phyloP scores from a whole-genome alignment of 176 grass and related monocot genomes.

The Chloris gayana region DNA sequence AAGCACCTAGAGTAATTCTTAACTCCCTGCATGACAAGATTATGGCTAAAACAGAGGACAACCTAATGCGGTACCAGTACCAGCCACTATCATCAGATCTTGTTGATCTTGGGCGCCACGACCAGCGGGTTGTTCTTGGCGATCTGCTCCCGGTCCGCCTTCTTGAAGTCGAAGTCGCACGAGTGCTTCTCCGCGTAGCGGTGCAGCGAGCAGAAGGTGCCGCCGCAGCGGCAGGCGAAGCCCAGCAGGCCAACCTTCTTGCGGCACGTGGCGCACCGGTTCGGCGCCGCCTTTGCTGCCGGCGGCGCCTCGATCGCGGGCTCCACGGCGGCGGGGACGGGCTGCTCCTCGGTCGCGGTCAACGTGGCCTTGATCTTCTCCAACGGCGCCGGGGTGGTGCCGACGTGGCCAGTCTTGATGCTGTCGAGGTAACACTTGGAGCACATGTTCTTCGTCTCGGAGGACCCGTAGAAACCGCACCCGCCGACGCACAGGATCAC shows the following conservation, averaged over 20 bases:
- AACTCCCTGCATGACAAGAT: background rate
- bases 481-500: slow-evolving; percentile 32
- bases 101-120: slow-evolving; percentile 41
- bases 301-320: background rate
- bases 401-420: slow-evolving; percentile 1
- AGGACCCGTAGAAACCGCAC: slow-evolving; percentile 55
- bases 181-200: slow-evolving; percentile 44
- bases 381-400: background rate
- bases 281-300: slow-evolving; percentile 12
- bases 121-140: slow-evolving; percentile 49
- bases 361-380: background rate
- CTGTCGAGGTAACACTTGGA: slow-evolving; percentile 46
- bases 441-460: slow-evolving; percentile 43
- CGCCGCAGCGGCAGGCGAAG: slow-evolving; percentile 59
- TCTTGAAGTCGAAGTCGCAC: slow-evolving; percentile 57
- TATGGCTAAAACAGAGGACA: background rate
- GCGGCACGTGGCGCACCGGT: slow-evolving; percentile 45
- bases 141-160: slow-evolving; percentile 28
- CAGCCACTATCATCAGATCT: slow-evolving; percentile 13
- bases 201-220: slow-evolving; percentile 56
- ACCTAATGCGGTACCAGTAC: background rate
- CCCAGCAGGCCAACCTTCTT: slow-evolving; percentile 61
- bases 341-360: background rate
- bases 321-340: background rate
- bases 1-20: background rate